Conservation (phyloP, 192 early-diverging fungal genomes). For the Kickxella alabastrina region DNA sequence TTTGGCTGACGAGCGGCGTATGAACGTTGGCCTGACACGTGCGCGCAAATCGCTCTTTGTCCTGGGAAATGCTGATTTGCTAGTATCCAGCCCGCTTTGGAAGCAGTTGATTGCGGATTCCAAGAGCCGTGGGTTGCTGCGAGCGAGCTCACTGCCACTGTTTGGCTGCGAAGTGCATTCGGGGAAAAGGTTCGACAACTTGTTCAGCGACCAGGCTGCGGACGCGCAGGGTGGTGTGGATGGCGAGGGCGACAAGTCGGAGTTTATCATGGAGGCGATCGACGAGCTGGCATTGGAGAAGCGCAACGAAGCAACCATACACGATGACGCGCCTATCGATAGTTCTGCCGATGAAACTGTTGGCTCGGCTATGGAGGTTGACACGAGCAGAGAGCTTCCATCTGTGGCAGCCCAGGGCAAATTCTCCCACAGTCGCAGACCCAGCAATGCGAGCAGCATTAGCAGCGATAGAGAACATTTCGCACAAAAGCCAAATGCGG, state of each 20-base stretch:
- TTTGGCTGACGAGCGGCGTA: constrained; percentile 74
- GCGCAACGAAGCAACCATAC: constrained; percentile 11
- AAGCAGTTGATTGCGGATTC: constrained; percentile 69
- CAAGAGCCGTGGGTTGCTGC: constrained; percentile 12
- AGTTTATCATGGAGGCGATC: constrained; percentile 28
- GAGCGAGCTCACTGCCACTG: constrained; percentile 19
- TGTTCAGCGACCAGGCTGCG: constrained; percentile 5
- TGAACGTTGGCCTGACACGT: constrained; percentile 90
- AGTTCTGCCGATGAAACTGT: too few species aligned
- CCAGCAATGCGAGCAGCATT: too few species aligned
- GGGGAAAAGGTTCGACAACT: not conserved
- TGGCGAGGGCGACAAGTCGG: constrained; percentile 41
- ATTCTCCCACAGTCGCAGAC: too few species aligned
- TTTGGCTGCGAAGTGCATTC: constrained; percentile 10
- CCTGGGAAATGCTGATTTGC: constrained; percentile 63
- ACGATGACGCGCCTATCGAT: too few species aligned
- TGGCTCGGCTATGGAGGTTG: too few species aligned
- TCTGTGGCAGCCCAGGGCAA: too few species aligned
- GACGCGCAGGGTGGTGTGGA: not conserved
- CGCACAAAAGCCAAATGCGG: too few species aligned
- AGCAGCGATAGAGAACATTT: too few species aligned
- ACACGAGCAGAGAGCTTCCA: too few species aligned
- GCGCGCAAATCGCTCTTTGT: constrained; percentile 81
- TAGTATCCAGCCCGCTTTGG: constrained; percentile 68
- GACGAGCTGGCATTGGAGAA: constrained; percentile 20